Conservation (phyloP, 768 basidiomycete genomes). For the Pluteus cervinus region DNA sequence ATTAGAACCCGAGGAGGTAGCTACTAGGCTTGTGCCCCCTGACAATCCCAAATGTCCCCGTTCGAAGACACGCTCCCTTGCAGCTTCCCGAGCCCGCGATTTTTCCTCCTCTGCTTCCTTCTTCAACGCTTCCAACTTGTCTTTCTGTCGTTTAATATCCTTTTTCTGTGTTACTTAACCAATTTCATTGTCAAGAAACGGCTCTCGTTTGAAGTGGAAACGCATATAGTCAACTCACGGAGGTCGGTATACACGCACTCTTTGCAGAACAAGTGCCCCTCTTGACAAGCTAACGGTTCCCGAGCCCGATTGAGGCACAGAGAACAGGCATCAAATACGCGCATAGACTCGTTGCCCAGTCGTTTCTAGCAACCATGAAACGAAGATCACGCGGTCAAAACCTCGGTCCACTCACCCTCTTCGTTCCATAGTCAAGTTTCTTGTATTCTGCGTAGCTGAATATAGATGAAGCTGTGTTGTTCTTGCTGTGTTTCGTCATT, state of each 20-base stretch:
- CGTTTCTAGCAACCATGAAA: conserved; percentile 43
- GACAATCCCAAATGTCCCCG: conserved; percentile 74
- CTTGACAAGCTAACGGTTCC: conserved; percentile 76
- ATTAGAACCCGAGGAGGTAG: conserved; percentile 27
- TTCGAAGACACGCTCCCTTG: conserved; percentile 92
- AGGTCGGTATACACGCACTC: conserved; percentile 90
- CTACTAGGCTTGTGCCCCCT: conserved; percentile 27
- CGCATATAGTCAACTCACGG: conserved; percentile 35
- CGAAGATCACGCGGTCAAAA: neutral
- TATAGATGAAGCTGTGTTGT: conserved; percentile 84
- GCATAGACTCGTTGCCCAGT: conserved; percentile 89
- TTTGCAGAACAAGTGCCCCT: conserved; percentile 94
- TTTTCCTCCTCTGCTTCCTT: conserved; percentile 80
- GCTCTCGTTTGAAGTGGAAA: neutral
- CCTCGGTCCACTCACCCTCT: conserved; percentile 43
- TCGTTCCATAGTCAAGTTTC: conserved; percentile 80
- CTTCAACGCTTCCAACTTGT: conserved; percentile 64
- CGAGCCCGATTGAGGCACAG: conserved; percentile 81
- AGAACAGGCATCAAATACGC: conserved; percentile 85
- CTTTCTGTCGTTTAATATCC: conserved; percentile 89
- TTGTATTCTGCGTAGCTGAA: conserved; percentile 90
- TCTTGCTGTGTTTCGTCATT: conserved; percentile 90
- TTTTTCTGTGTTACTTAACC: conserved; percentile 78
- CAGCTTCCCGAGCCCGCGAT: conserved; percentile 58
- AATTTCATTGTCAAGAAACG: conserved; percentile 10